Conservation (phyloP, 177 flowering plant species). For the Tripterygium wilfordii region DNA sequence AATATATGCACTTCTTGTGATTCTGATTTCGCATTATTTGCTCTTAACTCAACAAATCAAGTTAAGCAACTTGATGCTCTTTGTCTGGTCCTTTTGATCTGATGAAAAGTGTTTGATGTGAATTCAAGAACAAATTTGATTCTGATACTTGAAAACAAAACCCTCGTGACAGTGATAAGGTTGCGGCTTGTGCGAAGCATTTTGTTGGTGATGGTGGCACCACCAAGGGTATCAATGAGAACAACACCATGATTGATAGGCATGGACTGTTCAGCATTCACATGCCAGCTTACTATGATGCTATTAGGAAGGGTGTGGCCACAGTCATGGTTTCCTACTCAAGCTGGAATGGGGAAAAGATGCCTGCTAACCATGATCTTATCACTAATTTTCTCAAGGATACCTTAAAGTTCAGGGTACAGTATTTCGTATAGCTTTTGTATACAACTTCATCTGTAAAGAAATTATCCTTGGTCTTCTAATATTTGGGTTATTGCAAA, state of each 20-base stretch:
- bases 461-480: neutral
- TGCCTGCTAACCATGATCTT: slow-evolving; percentile 37
- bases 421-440: neutral
- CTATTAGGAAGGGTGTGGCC: slow-evolving; percentile 40
- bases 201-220: slow-evolving; percentile 69
- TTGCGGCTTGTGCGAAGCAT: slow-evolving; percentile 52
- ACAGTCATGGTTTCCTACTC: slow-evolving; percentile 50
- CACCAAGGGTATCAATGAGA: slow-evolving; percentile 40
- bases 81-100: no score
- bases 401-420: slow-evolving; percentile 35
- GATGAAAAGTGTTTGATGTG: no score
- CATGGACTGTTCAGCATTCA: slow-evolving; percentile 34
- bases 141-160: no score
- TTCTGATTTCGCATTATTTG: no score
- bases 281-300: slow-evolving; percentile 36
- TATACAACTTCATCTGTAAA: neutral
- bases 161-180: slow-evolving; percentile 24
- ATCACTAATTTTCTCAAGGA: slow-evolving; percentile 37
- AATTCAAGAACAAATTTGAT: no score
- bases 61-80: no score
- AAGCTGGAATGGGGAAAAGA: slow-evolving; percentile 39
- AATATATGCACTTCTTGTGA: slow-evolving; percentile 2
- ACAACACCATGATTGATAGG: slow-evolving; percentile 28
- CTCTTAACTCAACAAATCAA: no score
- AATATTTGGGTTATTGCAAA: neutral